These are phyloP conservation scores for Dactylellina cionopaga DNA, from an alignment of 2,329 filamentous ascomycete genomes.

Conservation along the genomic window DNA sequence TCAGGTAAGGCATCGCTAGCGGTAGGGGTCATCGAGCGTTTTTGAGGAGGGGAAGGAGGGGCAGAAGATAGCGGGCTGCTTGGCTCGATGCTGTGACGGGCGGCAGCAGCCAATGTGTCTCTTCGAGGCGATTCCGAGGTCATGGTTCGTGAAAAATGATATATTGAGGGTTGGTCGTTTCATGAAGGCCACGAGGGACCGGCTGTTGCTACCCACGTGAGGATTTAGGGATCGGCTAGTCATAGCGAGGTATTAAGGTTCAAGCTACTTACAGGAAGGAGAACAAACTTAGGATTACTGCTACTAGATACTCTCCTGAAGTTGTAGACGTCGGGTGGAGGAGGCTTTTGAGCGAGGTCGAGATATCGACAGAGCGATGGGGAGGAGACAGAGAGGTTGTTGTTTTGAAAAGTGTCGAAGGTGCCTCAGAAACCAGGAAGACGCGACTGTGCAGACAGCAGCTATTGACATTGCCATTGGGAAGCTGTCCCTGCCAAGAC, in stretches of 20 bases:
- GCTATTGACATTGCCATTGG: too few species aligned
- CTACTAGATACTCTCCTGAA: too few species aligned
- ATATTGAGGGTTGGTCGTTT: background rate
- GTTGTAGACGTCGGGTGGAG: background rate
- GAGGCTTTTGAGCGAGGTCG: background rate
- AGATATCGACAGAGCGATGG: background rate
- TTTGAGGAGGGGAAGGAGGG: constrained; percentile 26
- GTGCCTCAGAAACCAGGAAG: constrained; percentile 19
- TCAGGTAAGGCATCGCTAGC: constrained; percentile 17
- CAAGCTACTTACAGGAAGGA: constrained; percentile 7
- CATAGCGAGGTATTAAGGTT: background rate
- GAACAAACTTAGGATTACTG: background rate
- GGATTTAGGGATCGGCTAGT: background rate
- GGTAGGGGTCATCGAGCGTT: constrained; percentile 12
- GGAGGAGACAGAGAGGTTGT: background rate
- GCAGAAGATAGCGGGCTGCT: constrained; percentile 39
- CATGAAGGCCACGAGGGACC: constrained; percentile 2
- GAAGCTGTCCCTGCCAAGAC: constrained; percentile 41
- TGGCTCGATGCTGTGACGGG: constrained; percentile 22
- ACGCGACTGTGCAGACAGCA: constrained; percentile 34
- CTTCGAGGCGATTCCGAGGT: background rate
- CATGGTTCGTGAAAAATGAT: background rate
- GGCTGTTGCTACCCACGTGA: constrained; percentile 24
- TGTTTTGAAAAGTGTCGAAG: constrained; percentile 36
- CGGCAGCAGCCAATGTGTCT: background rate